A percentile compares a stretch with the other conserved stretches of the same genome.
Conservation (phyloP, 352 stramenopile species). For the Poterioochromonas sp. region DNA sequence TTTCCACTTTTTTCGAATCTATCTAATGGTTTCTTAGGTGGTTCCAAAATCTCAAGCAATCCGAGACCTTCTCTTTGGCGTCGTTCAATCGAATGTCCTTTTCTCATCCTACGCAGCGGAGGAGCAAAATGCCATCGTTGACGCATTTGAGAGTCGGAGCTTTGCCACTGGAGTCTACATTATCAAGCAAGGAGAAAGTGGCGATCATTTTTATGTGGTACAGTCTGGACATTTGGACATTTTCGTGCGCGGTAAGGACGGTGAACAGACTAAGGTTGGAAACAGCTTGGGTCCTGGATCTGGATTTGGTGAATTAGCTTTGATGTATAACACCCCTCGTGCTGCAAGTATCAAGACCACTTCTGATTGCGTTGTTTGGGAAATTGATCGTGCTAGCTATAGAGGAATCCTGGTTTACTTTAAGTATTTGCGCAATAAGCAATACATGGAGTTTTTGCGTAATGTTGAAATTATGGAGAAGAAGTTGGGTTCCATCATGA, state of each 20-base stretch:
- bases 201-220: slow-evolving; percentile 85
- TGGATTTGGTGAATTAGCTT: slow-evolving; percentile 74
- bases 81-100: slow-evolving; percentile 33
- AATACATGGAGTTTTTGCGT: slow-evolving; percentile 37
- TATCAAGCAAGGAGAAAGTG: slow-evolving; percentile 59
- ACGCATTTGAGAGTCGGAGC: slow-evolving; percentile 23
- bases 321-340: slow-evolving; percentile 80
- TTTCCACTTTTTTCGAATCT: background rate
- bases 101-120: slow-evolving; percentile 31
- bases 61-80: background rate
- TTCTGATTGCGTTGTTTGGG: slow-evolving; percentile 44
- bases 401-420: slow-evolving; percentile 49
- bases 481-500: slow-evolving; percentile 52
- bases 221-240: slow-evolving; percentile 72
- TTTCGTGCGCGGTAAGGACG: slow-evolving; percentile 46
- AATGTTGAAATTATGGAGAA: slow-evolving; percentile 38
- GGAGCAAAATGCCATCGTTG: slow-evolving; percentile 30
- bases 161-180: slow-evolving; percentile 55
- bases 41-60: slow-evolving; percentile 12
- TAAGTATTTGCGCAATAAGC: slow-evolving; percentile 32
- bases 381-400: slow-evolving; percentile 57
- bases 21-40: background rate
- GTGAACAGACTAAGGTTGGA: slow-evolving; percentile 54
- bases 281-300: slow-evolving; percentile 37
- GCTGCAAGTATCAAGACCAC: slow-evolving; percentile 64